Conservation (phyloP, 768 basidiomycete genomes). For the Cantharellus anzutake region DNA sequence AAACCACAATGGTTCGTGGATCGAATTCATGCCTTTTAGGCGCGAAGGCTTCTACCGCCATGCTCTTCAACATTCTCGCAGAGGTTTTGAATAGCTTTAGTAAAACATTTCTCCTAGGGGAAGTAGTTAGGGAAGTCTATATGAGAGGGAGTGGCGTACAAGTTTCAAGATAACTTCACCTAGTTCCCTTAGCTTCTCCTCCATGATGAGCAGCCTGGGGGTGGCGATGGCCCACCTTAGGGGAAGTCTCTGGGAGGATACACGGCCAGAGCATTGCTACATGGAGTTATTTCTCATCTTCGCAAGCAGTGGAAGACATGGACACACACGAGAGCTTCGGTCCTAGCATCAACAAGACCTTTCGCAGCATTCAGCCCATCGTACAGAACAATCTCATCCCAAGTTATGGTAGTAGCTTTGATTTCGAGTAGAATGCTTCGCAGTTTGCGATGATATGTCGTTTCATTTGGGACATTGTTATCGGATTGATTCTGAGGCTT, state of each 20-base stretch:
- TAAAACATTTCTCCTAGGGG: constrained; percentile 47
- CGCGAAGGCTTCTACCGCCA: constrained; percentile 53
- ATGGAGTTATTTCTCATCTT: no score
- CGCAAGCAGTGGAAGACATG: no score
- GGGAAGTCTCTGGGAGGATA: constrained; percentile 35
- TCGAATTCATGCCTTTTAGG: constrained; percentile 54
- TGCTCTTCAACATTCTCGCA: constrained; percentile 44
- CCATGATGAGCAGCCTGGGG: constrained; percentile 50
- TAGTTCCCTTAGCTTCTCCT: constrained; percentile 38
- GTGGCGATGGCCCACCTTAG: constrained; percentile 34
- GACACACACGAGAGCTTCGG: constrained; percentile 57
- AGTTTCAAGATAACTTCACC: constrained; percentile 41
- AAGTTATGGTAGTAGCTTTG: constrained; percentile 39
- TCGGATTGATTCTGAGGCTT: no score
- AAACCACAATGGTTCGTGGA: constrained; percentile 55
- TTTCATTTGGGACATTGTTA: constrained; percentile 24
- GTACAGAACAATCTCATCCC: constrained; percentile 65
- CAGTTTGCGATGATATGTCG: constrained; percentile 66
- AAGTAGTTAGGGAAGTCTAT: not conserved
- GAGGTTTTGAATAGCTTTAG: constrained; percentile 34
- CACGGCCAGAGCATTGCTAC: constrained; percentile 34
- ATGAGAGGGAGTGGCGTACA: constrained; percentile 25
- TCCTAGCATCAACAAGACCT: constrained; percentile 54
- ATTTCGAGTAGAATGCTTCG: constrained; percentile 50
- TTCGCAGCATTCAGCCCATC: constrained; percentile 66